Conservation (phyloP, 495 filamentous ascomycete species). For the Talaromyces trachyspermus region DNA sequence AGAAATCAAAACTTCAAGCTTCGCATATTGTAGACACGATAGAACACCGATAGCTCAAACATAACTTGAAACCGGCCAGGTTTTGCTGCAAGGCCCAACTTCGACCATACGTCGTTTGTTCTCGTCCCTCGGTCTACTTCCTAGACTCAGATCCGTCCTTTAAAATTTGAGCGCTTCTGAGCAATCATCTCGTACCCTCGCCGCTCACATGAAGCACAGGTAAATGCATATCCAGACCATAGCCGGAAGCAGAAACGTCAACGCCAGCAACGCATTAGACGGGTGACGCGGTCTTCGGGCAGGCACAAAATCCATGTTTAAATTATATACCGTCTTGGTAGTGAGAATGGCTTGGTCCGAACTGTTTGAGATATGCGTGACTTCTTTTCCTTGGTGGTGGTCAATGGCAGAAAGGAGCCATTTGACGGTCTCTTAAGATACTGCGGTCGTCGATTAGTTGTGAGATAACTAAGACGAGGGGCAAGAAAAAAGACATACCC, state of each 20-base stretch:
- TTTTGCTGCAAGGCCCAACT: no score
- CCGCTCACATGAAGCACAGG: conserved; percentile 7
- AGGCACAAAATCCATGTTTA: neutral
- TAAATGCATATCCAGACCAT: conserved; percentile 7
- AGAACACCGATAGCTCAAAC: no score
- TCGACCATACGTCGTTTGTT: no score
- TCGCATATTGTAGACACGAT: no score
- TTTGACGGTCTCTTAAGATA: neutral
- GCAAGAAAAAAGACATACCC: no score
- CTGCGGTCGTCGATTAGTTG: neutral
- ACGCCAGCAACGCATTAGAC: neutral
- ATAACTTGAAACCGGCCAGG: no score
- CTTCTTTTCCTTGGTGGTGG: neutral
- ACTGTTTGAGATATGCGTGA: neutral
- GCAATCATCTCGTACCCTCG: neutral
- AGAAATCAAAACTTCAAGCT: no score
- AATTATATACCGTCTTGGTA: neutral
- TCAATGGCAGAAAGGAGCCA: neutral
- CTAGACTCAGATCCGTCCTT: neutral
- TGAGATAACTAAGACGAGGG: no score
- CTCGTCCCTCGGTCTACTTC: no score
- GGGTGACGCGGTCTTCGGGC: neutral
- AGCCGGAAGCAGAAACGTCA: conserved; percentile 3
- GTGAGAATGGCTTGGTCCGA: no score
- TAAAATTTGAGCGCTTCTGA: no score